A percentile compares a stretch with the other conserved stretches of the same genome.
Conservation (phyloP, 768 basidiomycete genomes). For the Symmetrospora coprosmae region DNA sequence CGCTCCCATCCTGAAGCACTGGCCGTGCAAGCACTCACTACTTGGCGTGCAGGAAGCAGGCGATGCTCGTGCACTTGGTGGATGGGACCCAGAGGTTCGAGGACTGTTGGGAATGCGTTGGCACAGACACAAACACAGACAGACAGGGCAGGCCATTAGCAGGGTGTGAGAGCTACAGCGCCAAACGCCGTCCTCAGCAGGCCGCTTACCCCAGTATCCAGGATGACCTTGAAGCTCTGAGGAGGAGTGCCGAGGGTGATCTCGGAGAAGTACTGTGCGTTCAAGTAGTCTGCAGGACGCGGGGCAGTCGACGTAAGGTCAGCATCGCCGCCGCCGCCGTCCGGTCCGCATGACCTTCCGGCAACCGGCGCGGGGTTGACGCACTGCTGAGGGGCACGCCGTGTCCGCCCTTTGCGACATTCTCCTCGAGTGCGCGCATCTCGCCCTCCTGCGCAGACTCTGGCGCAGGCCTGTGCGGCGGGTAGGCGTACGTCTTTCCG, state of each 20-base stretch:
- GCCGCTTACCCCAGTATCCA: constrained; percentile 67
- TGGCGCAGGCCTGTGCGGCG: constrained; percentile 26
- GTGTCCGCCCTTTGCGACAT: constrained; percentile 56
- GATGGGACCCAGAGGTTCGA: constrained; percentile 32
- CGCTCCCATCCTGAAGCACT: too few species aligned
- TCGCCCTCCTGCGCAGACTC: constrained; percentile 47
- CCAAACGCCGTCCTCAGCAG: too few species aligned
- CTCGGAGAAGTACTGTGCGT: constrained; percentile 84
- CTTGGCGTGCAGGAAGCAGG: constrained; percentile 68
- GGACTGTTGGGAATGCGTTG: background rate
- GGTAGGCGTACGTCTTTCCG: constrained; percentile 52
- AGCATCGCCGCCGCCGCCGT: background rate
- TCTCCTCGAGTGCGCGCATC: constrained; percentile 32
- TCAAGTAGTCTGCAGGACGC: constrained; percentile 84
- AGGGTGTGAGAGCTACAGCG: constrained; percentile 65
- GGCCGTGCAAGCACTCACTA: too few species aligned
- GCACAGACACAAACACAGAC: constrained; percentile 33
- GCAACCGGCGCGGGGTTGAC: constrained; percentile 35
- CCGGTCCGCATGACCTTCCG: background rate
- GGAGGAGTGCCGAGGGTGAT: constrained; percentile 41
- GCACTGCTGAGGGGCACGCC: constrained; percentile 73
- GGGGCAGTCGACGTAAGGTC: constrained; percentile 1
- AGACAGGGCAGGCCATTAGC: constrained; percentile 15
- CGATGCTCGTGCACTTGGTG: constrained; percentile 69
- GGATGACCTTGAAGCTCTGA: constrained; percentile 72